Conservation (phyloP, 345 rosid species). For the Hevea brasiliensis region DNA sequence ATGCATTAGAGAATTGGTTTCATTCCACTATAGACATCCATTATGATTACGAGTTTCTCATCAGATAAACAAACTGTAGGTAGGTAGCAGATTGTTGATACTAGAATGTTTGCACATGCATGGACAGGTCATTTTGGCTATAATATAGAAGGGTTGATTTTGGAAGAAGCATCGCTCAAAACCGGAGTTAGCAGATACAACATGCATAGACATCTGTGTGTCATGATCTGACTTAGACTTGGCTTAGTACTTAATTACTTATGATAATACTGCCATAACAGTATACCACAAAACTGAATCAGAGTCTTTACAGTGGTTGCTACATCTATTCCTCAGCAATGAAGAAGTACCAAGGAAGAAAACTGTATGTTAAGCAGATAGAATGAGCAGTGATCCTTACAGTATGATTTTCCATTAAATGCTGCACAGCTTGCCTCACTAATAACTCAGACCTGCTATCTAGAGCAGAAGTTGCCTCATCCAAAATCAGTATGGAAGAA, state of each 20-base stretch:
- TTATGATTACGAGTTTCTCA: background rate
- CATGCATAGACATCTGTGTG: background rate
- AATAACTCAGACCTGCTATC: slow-evolving; percentile 85
- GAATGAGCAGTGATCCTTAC: slow-evolving; percentile 39
- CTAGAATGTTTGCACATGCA: background rate
- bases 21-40: background rate
- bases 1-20: background rate
- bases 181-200: background rate
- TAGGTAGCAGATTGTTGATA: background rate
- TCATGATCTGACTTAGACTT: background rate
- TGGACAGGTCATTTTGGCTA: background rate
- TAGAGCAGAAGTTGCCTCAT: slow-evolving; percentile 97
- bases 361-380: background rate
- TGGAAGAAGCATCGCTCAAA: background rate
- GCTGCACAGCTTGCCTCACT: slow-evolving; percentile 82
- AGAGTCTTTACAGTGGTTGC: background rate
- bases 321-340: slow-evolving; percentile 4
- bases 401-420: slow-evolving; percentile 74
- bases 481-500: slow-evolving; percentile 77
- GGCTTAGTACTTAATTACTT: background rate
- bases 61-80: too few relatives aligned
- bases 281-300: background rate
- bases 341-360: background rate
- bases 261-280: background rate
- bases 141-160: background rate